phyloP scores from a whole-genome alignment of 257 asterid genomes.

The Solanum habrochaites region DNA sequence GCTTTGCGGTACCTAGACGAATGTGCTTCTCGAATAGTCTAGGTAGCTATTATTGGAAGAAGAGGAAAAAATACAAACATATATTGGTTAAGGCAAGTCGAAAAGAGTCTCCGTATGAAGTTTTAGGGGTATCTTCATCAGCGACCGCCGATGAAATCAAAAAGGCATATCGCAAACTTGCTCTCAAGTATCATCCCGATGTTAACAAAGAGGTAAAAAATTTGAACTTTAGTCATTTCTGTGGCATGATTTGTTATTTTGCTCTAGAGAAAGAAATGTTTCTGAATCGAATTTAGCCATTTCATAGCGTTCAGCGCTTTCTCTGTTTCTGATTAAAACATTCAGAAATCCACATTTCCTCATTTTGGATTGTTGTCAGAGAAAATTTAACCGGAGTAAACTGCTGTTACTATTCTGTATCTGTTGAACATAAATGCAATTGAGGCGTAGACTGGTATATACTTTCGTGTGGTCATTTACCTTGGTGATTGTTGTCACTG shows the following conservation, averaged over 20 bases:
- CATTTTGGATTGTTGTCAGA: not conserved
- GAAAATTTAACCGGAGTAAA: not conserved
- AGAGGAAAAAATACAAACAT: slow-evolving; percentile 16
- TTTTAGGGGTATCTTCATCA: slow-evolving; percentile 69
- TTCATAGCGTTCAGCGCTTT: not conserved
- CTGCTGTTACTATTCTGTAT: not conserved
- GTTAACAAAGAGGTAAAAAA: slow-evolving; percentile 69
- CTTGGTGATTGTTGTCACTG: not conserved
- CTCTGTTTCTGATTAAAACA: not conserved
- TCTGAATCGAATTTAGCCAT: no score
- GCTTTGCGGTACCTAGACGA: not conserved
- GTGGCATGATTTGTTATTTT: not conserved
- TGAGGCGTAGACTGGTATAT: not conserved
- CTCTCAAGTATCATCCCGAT: slow-evolving; percentile 91
- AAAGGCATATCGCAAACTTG: slow-evolving; percentile 83
- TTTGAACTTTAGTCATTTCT: not conserved
- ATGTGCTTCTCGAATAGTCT: slow-evolving; percentile 7
- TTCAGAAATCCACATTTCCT: not conserved
- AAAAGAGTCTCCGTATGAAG: slow-evolving; percentile 69
- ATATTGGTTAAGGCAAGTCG: slow-evolving; percentile 42
- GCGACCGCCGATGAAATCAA: slow-evolving; percentile 71
- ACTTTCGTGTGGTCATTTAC: not conserved
- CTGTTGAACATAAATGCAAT: not conserved
- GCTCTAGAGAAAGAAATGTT: no score
- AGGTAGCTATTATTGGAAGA: slow-evolving; percentile 6